Conservation (phyloP, 2,329 filamentous ascomycete genomes). For the Teratosphaeria nubilosa region DNA sequence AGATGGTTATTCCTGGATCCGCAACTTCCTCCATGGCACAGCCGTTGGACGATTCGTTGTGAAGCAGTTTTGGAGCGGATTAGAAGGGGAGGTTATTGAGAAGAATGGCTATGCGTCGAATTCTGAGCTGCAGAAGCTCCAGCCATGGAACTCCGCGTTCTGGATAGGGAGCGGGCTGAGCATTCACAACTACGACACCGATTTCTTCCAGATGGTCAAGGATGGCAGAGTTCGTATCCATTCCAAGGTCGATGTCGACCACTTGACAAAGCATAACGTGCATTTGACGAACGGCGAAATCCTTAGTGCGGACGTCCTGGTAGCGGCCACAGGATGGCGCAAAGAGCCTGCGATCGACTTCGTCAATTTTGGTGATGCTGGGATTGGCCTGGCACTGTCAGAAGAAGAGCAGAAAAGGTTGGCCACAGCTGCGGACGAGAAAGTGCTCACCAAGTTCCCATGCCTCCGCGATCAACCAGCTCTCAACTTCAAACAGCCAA, state of each 20-base stretch:
- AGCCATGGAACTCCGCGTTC: slow-evolving; percentile 33
- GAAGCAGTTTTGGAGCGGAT: slow-evolving; percentile 45
- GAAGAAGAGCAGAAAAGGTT: not conserved
- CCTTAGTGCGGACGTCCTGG: slow-evolving; percentile 41
- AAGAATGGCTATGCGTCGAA: slow-evolving; percentile 37
- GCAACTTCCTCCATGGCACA: slow-evolving; percentile 49
- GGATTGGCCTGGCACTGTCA: not conserved
- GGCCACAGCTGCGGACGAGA: slow-evolving; percentile 36
- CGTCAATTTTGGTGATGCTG: not conserved
- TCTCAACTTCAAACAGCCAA: slow-evolving; percentile 7
- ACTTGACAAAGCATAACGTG: slow-evolving; percentile 36
- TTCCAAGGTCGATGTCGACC: slow-evolving; percentile 41
- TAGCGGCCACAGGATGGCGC: slow-evolving; percentile 50
- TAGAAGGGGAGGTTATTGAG: slow-evolving; percentile 44
- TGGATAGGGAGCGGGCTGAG: slow-evolving; percentile 49
- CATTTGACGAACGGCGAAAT: slow-evolving; percentile 38
- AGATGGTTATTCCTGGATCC: slow-evolving; percentile 48
- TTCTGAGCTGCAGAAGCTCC: slow-evolving; percentile 31
- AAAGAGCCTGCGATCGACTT: not conserved
- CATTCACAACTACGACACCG: slow-evolving; percentile 49
- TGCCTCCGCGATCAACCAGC: slow-evolving; percentile 33
- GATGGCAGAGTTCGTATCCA: slow-evolving; percentile 46
- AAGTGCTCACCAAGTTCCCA: slow-evolving; percentile 46
- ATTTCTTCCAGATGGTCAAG: slow-evolving; percentile 48
- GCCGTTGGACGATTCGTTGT: slow-evolving; percentile 47